A percentile compares a stretch with the other conserved stretches of the same genome.
These are phyloP conservation scores for Umbelopsis isabellina DNA, from an alignment of 192 early-diverging fungal species.

Conservation along the genomic window DNA sequence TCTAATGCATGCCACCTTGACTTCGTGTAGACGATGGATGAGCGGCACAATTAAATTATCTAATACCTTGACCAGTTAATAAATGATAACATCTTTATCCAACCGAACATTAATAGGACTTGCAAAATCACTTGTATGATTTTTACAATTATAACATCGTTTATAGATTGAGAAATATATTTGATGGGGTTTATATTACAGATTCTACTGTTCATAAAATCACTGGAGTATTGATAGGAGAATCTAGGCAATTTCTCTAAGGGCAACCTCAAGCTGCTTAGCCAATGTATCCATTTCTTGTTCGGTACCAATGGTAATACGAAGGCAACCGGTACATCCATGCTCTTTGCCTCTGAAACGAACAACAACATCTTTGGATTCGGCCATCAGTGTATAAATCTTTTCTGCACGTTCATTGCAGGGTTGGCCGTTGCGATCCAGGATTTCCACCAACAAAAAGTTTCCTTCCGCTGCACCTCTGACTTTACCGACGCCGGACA, in stretches of 20 bases:
- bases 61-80: too few species aligned
- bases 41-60: too few species aligned
- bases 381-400: slow-evolving; percentile 86
- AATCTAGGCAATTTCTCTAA: slow-evolving; percentile 25
- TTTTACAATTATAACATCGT: too few species aligned
- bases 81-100: too few species aligned
- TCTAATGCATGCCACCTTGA: too few species aligned
- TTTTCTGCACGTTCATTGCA: slow-evolving; percentile 70
- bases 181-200: background rate
- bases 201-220: slow-evolving; percentile 1
- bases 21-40: too few species aligned
- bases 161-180: background rate
- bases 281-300: slow-evolving; percentile 81
- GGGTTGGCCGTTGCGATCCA: slow-evolving; percentile 65
- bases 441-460: slow-evolving; percentile 89
- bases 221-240: background rate
- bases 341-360: slow-evolving; percentile 90
- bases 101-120: too few species aligned
- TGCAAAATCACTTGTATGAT: too few species aligned
- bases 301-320: slow-evolving; percentile 91
- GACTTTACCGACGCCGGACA: slow-evolving; percentile 73
- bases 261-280: slow-evolving; percentile 46
- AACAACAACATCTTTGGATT: slow-evolving; percentile 86
- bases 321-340: slow-evolving; percentile 92
- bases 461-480: slow-evolving; percentile 92